Evolutionary conservation across 495 filamentous ascomycete genomes (phyloP).

Genomic region (Podospora anserina): DNA sequence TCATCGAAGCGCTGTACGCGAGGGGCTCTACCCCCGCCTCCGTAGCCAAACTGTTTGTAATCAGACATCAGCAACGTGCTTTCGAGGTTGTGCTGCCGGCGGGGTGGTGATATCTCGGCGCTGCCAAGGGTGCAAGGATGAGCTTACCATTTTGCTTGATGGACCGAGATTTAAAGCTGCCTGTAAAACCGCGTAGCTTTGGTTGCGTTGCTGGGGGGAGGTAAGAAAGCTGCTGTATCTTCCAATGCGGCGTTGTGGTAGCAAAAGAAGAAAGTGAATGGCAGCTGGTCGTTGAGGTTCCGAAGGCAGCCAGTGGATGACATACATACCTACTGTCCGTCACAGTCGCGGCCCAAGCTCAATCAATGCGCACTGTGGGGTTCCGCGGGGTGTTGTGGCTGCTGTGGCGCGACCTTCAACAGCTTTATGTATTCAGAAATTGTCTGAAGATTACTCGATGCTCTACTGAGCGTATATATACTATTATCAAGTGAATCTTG

Average conservation of each 20-base stretch:
- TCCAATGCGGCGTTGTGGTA: background rate
- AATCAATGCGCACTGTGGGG: background rate
- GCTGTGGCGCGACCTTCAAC: conserved; percentile 15
- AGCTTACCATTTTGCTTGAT: background rate
- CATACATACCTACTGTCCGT: conserved; percentile 4
- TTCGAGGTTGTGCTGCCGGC: conserved; percentile 2
- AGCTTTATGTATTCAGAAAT: background rate
- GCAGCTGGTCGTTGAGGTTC: conserved; percentile 1
- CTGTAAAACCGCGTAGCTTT: background rate
- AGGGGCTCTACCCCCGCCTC: conserved; percentile 41
- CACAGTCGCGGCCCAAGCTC: background rate
- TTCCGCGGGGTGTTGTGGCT: conserved; percentile 13
- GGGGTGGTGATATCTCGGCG: conserved; percentile 4
- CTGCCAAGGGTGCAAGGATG: background rate
- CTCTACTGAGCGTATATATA: too few species aligned
- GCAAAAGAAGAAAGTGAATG: background rate
- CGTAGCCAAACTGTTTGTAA: conserved; percentile 22
- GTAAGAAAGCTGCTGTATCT: background rate
- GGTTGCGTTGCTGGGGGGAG: background rate
- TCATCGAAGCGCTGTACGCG: conserved; percentile 77
- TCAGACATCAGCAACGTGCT: conserved; percentile 19
- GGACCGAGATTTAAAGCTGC: background rate
- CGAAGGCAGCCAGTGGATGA: conserved; percentile 13
- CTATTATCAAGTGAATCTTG: too few species aligned
- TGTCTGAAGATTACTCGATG: background rate